Conservation (phyloP, 495 filamentous ascomycete genomes). For the Podospora australis region DNA sequence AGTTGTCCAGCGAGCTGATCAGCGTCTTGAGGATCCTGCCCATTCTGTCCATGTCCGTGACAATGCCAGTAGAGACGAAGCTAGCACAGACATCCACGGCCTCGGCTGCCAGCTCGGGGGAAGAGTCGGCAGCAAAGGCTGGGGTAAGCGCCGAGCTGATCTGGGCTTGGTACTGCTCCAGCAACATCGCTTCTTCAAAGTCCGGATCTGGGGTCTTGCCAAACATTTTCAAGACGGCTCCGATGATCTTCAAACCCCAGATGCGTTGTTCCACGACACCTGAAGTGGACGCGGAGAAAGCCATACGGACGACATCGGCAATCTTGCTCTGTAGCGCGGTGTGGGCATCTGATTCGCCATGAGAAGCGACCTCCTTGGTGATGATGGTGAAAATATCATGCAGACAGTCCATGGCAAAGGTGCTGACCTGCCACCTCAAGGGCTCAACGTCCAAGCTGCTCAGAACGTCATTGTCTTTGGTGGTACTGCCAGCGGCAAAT, state of each 20-base stretch:
- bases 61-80: constrained; percentile 95
- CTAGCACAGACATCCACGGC: constrained; percentile 96
- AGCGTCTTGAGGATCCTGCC: constrained; percentile 90
- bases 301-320: constrained; percentile 92
- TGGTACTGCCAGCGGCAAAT: constrained; percentile 66
- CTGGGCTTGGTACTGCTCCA: constrained; percentile 98
- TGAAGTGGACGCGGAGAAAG: constrained; percentile 94
- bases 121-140: constrained; percentile 92
- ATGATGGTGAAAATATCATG: constrained; percentile 72
- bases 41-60: constrained; percentile 97
- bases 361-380: constrained; percentile 63
- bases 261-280: constrained; percentile 83
- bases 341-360: constrained; percentile 64
- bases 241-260: constrained; percentile 86
- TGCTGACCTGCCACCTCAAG: constrained; percentile 90
- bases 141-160: constrained; percentile 95
- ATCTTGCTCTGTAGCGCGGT: constrained; percentile 73
- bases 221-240: constrained; percentile 91
- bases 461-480: constrained; percentile 56
- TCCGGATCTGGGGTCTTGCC: constrained; percentile 93
- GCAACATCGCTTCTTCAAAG: constrained; percentile 86
- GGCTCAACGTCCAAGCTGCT: constrained; percentile 71
- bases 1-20: constrained; percentile 87
- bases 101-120: constrained; percentile 87
- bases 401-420: constrained; percentile 90